These are phyloP conservation scores for Lachancea thermotolerans DNA, from an alignment of 805 yeast species.

Conservation along the genomic window DNA sequence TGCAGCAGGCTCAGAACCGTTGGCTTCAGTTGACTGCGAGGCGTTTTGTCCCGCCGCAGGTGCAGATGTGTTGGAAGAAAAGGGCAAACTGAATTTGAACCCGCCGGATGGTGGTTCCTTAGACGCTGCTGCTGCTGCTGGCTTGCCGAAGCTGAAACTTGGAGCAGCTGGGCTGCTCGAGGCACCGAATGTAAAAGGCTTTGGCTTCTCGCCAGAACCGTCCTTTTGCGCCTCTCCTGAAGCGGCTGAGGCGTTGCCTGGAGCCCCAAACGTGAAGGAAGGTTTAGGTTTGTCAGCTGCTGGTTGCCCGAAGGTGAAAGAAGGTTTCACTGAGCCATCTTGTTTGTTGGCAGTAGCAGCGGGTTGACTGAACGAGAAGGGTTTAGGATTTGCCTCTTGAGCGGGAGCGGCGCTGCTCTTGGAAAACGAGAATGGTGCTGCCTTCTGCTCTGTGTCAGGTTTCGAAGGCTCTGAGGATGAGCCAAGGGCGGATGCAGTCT, in stretches of 20 bases:
- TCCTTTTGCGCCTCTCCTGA: slow-evolving; percentile 9
- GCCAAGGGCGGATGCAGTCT: slow-evolving; percentile 28
- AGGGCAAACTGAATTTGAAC: slow-evolving; percentile 31
- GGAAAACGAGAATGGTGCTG: too few relatives aligned
- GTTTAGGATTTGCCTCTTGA: slow-evolving; percentile 9
- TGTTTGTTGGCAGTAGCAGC: slow-evolving; percentile 1
- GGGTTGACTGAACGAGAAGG: slow-evolving; percentile 25
- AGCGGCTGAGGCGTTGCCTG: not conserved
- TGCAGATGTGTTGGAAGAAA: slow-evolving; percentile 11
- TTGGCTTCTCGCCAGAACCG: slow-evolving; percentile 5
- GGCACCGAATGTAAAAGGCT: slow-evolving; percentile 21
- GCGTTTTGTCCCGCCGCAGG: slow-evolving; percentile 9
- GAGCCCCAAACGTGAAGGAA: slow-evolving; percentile 18
- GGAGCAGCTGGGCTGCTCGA: slow-evolving; percentile 17
- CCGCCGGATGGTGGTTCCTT: slow-evolving; percentile 26
- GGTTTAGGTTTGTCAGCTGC: slow-evolving; percentile 7
- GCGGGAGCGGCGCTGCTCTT: too few relatives aligned
- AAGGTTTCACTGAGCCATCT: slow-evolving; percentile 10
- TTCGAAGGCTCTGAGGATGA: not conserved
- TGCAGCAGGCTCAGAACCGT: slow-evolving; percentile 5
- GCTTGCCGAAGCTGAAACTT: slow-evolving; percentile 23
- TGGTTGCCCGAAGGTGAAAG: slow-evolving; percentile 12
- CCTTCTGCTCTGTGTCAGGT: not conserved
- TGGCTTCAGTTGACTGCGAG: slow-evolving; percentile 19
- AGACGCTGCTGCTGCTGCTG: slow-evolving; percentile 4